These are phyloP conservation scores for Microglena sp. DNA, from an alignment of 139 green algal genomes.

Conservation along the genomic window DNA sequence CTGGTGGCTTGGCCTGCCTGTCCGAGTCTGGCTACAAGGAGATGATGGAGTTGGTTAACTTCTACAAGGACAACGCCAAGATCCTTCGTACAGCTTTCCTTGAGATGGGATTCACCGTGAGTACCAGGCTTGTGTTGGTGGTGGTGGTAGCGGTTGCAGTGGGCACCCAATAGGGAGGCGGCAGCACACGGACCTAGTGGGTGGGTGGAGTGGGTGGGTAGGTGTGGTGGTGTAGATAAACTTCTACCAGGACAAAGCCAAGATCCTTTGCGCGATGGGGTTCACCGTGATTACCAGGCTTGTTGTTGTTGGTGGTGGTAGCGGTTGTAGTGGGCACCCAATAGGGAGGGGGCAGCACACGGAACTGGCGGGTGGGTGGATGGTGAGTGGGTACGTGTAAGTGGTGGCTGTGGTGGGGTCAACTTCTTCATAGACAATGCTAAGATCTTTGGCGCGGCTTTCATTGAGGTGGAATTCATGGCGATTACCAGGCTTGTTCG, in stretches of 20 bases:
- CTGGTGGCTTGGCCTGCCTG: constrained; percentile 81
- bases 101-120: constrained; percentile 93
- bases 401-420: too few relatives aligned
- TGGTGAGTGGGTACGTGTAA: too few relatives aligned
- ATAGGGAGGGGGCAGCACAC: too few relatives aligned
- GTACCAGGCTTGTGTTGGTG: constrained; percentile 37
- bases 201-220: too few relatives aligned
- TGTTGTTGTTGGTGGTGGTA: too few relatives aligned
- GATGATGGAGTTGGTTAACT: constrained; percentile 79
- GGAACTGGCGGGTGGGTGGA: too few relatives aligned
- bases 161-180: not conserved
- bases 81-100: constrained; percentile 84
- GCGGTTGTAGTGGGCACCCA: too few relatives aligned
- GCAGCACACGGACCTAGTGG: not conserved
- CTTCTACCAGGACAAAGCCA: constrained; percentile 99
- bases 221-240: constrained; percentile 65
- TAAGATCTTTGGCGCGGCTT: constrained; percentile 74
- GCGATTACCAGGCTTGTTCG: too few relatives aligned
- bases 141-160: not conserved
- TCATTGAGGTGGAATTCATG: constrained; percentile 91
- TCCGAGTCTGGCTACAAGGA: constrained; percentile 62
- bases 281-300: too few relatives aligned
- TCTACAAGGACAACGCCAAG: constrained; percentile 97
- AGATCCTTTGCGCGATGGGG: too few relatives aligned
- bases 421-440: too few relatives aligned